A percentile compares a stretch with the other conserved stretches of the same genome.
Conservation (phyloP, 148 eudicot species). For the Rhododendron williamsianum region DNA sequence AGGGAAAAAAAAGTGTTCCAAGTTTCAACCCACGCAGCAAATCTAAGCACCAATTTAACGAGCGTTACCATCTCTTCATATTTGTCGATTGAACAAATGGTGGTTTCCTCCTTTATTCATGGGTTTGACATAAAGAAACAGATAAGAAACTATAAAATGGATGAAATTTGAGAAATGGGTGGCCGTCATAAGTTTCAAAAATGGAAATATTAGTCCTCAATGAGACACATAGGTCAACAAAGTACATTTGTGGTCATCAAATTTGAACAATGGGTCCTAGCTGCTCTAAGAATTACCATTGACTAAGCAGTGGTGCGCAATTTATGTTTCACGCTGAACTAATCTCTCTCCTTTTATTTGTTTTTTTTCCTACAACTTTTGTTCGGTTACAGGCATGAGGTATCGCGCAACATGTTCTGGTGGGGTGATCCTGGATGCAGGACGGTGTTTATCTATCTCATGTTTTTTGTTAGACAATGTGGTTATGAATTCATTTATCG, state of each 20-base stretch:
- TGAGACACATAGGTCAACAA: neutral
- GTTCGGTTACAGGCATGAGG: constrained; percentile 19
- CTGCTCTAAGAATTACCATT: neutral
- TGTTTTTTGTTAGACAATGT: neutral
- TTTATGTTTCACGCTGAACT: neutral
- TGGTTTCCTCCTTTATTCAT: too few species aligned
- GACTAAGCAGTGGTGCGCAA: neutral
- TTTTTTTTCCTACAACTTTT: neutral
- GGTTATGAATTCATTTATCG: constrained; percentile 9
- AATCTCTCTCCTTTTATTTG: neutral
- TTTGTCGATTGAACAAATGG: neutral
- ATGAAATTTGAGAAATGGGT: neutral
- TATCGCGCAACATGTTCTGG: neutral
- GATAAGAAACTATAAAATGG: too few species aligned
- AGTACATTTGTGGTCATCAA: neutral
- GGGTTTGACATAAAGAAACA: neutral
- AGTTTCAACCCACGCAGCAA: neutral
- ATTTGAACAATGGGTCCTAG: neutral
- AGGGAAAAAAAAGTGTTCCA: neutral
- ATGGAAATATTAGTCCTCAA: neutral
- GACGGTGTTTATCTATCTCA: constrained; percentile 13
- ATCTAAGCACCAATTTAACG: neutral
- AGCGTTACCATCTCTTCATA: neutral
- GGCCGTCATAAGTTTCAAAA: neutral
- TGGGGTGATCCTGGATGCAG: constrained; percentile 15